Percentiles rank a stretch among this genome's conserved stretches.
Evolutionary conservation across 768 basidiomycete genomes (phyloP).

Genomic region (Mycena vitilis): DNA sequence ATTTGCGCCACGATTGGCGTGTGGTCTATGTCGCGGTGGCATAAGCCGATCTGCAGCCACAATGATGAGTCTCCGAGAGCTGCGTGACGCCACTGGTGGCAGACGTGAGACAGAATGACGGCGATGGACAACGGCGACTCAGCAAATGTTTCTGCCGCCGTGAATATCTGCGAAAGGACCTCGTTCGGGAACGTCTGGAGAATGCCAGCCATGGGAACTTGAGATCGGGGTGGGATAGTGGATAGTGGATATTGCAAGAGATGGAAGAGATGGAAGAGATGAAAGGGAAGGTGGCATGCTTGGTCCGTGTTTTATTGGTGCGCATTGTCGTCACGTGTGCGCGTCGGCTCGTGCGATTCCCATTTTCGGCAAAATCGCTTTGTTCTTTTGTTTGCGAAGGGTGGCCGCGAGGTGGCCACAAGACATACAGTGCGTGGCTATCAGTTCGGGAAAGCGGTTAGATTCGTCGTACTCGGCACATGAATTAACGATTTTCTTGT

Average conservation of each 20-base stretch:
- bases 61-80: not conserved
- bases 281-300: not conserved
- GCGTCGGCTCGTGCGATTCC: not conserved
- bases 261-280: too few species aligned
- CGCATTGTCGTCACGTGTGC: slow-evolving; percentile 17
- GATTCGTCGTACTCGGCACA: too few species aligned
- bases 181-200: slow-evolving; percentile 23
- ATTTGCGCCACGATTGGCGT: not conserved
- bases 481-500: too few species aligned
- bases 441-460: too few species aligned
- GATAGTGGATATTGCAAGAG: too few species aligned
- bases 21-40: not conserved
- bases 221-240: too few species aligned
- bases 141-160: not conserved
- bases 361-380: not conserved
- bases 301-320: not conserved
- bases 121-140: not conserved
- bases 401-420: too few species aligned
- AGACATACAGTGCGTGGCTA: too few species aligned
- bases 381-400: too few species aligned
- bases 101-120: slow-evolving; percentile 21
- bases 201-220: slow-evolving; percentile 5
- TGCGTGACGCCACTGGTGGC: slow-evolving; percentile 19
- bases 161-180: slow-evolving; percentile 21
- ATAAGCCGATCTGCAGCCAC: slow-evolving; percentile 3